Conservation (phyloP, 495 filamentous ascomycete species). For the Penicillium roqueforti region DNA sequence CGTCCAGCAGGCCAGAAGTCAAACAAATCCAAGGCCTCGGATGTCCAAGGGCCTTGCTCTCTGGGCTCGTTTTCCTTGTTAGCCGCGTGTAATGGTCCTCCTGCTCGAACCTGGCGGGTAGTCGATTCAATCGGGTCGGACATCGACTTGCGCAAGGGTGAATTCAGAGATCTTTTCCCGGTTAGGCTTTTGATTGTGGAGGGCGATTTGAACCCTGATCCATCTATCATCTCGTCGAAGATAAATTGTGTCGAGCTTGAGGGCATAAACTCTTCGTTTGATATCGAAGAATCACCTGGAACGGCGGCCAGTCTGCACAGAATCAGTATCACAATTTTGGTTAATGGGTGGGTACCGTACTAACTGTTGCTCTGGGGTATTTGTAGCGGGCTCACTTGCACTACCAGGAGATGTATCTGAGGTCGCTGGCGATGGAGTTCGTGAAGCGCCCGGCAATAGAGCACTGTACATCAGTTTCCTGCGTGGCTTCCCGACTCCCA, state of each 20-base stretch:
- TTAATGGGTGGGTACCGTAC: slow-evolving; percentile 23
- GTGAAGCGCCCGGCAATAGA: slow-evolving; percentile 28
- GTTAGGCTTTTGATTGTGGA: slow-evolving; percentile 4
- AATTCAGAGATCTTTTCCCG: slow-evolving; percentile 11
- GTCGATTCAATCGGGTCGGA: slow-evolving; percentile 34
- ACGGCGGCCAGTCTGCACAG: slow-evolving; percentile 8
- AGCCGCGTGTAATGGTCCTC: slow-evolving; percentile 18
- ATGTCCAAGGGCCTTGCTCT: slow-evolving; percentile 51
- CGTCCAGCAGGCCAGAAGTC: slow-evolving; percentile 49
- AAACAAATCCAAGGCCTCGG: slow-evolving; percentile 57
- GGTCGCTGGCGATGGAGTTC: slow-evolving; percentile 8
- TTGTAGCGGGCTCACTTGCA: slow-evolving; percentile 2
- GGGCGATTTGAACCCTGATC: slow-evolving; percentile 3
- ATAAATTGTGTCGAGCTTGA: slow-evolving; percentile 32
- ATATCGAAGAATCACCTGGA: slow-evolving; percentile 1
- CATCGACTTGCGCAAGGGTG: slow-evolving; percentile 34
- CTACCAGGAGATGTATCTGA: slow-evolving; percentile 5
- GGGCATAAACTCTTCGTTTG: slow-evolving; percentile 25
- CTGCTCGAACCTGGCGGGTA: slow-evolving; percentile 11
- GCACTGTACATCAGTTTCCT: slow-evolving; percentile 49
- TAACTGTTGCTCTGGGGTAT: slow-evolving; percentile 25
- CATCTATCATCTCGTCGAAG: slow-evolving; percentile 29
- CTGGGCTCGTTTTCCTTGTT: slow-evolving; percentile 9
- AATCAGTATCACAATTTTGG: slow-evolving; percentile 14
- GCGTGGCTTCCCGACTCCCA: slow-evolving; percentile 36